Evolutionary conservation across 306 rosid species (phyloP), one percentile per base, ranked within the genome.

Genomic region (Luffa aegyptiaca): DNA sequence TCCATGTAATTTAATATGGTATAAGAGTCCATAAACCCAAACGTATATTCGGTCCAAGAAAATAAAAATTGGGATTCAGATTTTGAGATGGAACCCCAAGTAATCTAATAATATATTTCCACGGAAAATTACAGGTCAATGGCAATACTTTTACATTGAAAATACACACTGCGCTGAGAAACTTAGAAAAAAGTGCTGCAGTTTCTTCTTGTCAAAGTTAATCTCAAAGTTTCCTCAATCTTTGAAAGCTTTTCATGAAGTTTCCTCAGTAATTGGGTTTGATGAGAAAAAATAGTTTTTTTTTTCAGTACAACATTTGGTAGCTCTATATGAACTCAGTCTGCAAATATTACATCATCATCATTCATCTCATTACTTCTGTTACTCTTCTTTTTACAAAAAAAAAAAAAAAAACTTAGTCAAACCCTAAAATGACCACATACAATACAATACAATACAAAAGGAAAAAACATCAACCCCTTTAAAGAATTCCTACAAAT

Each of bases 351-450:
- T 1, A 0, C 64, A 58, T n/a, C 70, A 65, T 65, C 49, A 39
- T 39, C 39, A 64, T 42, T 33, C 69, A 62, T 31, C n/a, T 21
- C 51, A 17, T 69, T 62, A n/a, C n/a, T 69, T 52, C 49, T 36
- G 20, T 35, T 64, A 36, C 37, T 36, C 16, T 36, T 13, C 45
- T 18, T 18, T 36, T 2, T 44, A 35, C 37, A 10, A 12, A 26
- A 26, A 26, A 26, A 26, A 26, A 26, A 26, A 26, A 26, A 26
- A 26, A 11, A 69, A 69, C 76, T 5, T 21, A 12, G 21, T 21
- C 58, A 72, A 72, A 72, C 77, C 77, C 77, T 72, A 72, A 72
- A 45, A 42, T 41, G 17, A 7, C 49, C 33, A 39, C 73, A 37
- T 3, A 62, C 10, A 59, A 21, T 59, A 21, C 10, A 59, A 21